Evolutionary conservation across 495 filamentous ascomycete species (phyloP).

Genomic region (Pseudoneurospora amorphoporcata): DNA sequence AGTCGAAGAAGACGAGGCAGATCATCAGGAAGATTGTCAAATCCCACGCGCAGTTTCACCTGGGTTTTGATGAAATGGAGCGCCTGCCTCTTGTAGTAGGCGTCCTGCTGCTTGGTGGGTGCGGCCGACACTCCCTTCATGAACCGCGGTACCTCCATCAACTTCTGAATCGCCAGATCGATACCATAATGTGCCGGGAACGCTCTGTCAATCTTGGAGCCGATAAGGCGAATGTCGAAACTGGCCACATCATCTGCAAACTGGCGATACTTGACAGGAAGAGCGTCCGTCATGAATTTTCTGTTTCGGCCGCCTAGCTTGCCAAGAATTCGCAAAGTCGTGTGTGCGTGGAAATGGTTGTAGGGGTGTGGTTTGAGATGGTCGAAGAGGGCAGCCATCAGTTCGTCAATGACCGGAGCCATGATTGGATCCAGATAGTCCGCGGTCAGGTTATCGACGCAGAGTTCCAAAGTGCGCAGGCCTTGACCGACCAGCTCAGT

Average conservation of each 20-base stretch:
- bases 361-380: constrained; percentile 87
- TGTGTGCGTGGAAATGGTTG: constrained; percentile 93
- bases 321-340: constrained; percentile 94
- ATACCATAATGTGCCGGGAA: constrained; percentile 80
- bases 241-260: constrained; percentile 80
- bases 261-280: constrained; percentile 65
- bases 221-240: constrained; percentile 80
- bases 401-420: constrained; percentile 95
- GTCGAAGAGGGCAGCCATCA: constrained; percentile 94
- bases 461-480: constrained; percentile 85
- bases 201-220: constrained; percentile 73
- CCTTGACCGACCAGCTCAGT: constrained; percentile 93
- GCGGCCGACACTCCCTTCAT: constrained; percentile 19
- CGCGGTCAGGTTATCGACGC: constrained; percentile 94
- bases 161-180: constrained; percentile 75
- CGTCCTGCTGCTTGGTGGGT: constrained; percentile 55
- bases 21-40: constrained; percentile 81
- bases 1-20: constrained; percentile 73
- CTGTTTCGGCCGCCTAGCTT: constrained; percentile 93
- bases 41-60: constrained; percentile 79
- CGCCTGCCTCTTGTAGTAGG: constrained; percentile 87
- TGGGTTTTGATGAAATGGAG: constrained; percentile 76
- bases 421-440: constrained; percentile 99
- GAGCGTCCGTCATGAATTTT: constrained; percentile 84
- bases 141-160: constrained; percentile 66